Evolutionary conservation across 805 yeast species (phyloP), one percentile per base, ranked within the genome.

Genomic region (Deakozyma indianensis): DNA sequence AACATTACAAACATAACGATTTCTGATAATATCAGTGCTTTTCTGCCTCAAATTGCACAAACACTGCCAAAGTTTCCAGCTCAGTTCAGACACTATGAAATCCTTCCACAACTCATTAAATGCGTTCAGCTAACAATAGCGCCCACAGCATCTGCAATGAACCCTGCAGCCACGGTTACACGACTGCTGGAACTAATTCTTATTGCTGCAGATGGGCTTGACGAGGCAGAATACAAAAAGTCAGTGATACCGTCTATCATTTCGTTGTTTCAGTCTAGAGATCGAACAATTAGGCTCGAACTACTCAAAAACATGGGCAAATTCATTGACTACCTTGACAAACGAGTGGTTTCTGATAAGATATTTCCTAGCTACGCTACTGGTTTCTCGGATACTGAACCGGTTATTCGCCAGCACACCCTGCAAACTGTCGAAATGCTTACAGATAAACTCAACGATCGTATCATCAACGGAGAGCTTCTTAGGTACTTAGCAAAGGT

Each of bases 401-500:
- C 78, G 2, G 71, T 80, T n/a, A 76, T 90, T 35, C 68, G 96
- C 50, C 83, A 83, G 51, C 84, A 80, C 44, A 83, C 96, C 0
- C 66, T 90, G 32, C 80, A 79, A 43, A 74, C 86, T 2, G 73
- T 78, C 2, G 65, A 77, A 2, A 56, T 57, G 5, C 64, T 88
- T 23, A 75, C 79, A 1, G 75, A 77, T 20, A 77, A 76, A 53
- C 70, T 90, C 1, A 73, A 83, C 0, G 84, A 78, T 32, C 73
- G 95, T 46, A 94, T 83, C 58, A 67, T 88, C 43, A 90, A 90
- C 59, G 87, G 87, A 55, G 97, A 92, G 43, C 64, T 90, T 21
- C 65, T 90, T 45, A 73, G 94, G 51, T 71, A 76, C 45, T 66
- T 90, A 45, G 97, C 97, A 0, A 83, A 79, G 53, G 71, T 86